Evolutionary conservation across 2,329 filamentous ascomycete species (phyloP).

Genomic region (Plectosphaerella plurivora): DNA sequence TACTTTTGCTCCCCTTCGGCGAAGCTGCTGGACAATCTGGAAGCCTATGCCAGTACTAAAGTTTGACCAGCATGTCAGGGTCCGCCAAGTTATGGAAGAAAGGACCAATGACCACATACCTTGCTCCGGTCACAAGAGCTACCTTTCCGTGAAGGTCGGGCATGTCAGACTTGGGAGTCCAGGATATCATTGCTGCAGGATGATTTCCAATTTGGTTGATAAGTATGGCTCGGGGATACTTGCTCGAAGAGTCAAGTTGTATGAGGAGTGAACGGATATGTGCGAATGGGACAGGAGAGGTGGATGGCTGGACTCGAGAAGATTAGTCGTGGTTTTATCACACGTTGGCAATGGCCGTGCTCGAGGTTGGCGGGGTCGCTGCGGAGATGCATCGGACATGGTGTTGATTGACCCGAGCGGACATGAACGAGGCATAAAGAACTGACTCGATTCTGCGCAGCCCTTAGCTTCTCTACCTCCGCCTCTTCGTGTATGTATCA

Average conservation of each 20-base stretch:
- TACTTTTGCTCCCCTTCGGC: conserved; percentile 17
- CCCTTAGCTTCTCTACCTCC: too few relatives aligned
- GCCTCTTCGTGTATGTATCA: too few relatives aligned
- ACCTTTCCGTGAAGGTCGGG: conserved; percentile 15
- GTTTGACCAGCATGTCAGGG: background rate
- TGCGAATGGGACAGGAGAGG: too few relatives aligned
- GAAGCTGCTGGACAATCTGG: conserved; percentile 16
- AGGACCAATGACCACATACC: conserved; percentile 8
- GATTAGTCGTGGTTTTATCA: too few relatives aligned
- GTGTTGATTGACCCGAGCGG: too few relatives aligned
- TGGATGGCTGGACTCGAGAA: too few relatives aligned
- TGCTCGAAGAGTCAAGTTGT: too few relatives aligned
- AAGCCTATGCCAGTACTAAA: conserved; percentile 17
- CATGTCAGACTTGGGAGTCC: conserved; percentile 5
- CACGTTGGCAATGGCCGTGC: too few relatives aligned
- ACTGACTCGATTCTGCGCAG: too few relatives aligned
- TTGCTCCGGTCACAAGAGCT: conserved; percentile 18
- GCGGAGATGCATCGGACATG: too few relatives aligned
- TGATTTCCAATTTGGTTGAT: background rate
- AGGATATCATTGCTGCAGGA: background rate
- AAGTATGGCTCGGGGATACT: background rate
- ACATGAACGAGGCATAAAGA: too few relatives aligned
- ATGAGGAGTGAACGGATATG: background rate
- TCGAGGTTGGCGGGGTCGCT: too few relatives aligned
- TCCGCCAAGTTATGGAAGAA: background rate